Evolutionary conservation across 257 asterid species (phyloP).

Genomic region (Solanum gandarillasii): DNA sequence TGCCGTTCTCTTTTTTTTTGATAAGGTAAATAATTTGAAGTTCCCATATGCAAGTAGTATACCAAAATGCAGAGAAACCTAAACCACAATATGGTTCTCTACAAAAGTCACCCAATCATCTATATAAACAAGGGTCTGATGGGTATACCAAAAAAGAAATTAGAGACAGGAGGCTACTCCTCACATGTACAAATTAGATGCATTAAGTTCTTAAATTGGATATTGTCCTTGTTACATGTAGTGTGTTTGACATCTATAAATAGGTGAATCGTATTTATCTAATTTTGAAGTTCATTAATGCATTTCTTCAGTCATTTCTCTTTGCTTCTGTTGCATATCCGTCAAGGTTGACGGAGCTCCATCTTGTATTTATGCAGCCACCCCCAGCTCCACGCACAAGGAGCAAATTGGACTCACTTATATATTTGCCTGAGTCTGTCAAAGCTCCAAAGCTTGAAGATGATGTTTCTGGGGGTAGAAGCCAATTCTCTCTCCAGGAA

Average conservation of each 20-base stretch:
- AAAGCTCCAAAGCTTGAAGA: constrained; percentile 34
- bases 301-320: not conserved
- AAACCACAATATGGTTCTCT: not conserved
- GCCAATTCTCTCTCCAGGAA: constrained; percentile 20
- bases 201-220: not conserved
- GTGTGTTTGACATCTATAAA: not conserved
- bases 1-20: not conserved
- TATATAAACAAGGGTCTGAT: not conserved
- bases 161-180: not conserved
- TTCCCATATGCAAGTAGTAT: not conserved
- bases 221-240: not conserved
- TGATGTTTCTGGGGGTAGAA: constrained; percentile 2
- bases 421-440: constrained; percentile 57
- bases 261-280: not conserved
- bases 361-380: constrained; percentile 44
- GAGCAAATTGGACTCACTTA: constrained; percentile 89
- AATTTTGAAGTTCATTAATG: not conserved
- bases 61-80: not conserved
- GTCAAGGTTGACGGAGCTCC: not conserved
- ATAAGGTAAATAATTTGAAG: not conserved
- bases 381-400: constrained; percentile 73
- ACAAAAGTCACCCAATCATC: not conserved
- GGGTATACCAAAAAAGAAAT: not conserved
- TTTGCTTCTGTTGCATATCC: not conserved
- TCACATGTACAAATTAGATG: not conserved